phyloP scores from a whole-genome alignment of 805 yeast species.

The Saccharomycopsis olivae region DNA sequence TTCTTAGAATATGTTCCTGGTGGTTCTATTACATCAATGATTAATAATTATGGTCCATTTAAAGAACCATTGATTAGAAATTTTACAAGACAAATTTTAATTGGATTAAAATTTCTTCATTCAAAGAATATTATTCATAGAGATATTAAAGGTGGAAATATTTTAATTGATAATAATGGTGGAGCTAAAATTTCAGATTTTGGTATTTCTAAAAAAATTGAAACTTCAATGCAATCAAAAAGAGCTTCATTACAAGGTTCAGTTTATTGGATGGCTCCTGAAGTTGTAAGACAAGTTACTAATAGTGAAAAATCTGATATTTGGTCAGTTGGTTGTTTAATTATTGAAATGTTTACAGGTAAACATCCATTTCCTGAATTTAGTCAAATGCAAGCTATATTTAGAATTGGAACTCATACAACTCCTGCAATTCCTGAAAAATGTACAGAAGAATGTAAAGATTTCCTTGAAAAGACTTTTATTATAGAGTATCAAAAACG shows the following conservation, averaged over 20 bases:
- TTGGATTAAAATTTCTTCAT: conserved; percentile 47
- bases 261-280: conserved; percentile 99
- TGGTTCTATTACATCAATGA: conserved; percentile 42
- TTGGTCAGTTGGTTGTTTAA: conserved; percentile 93
- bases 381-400: conserved; percentile 94
- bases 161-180: conserved; percentile 47
- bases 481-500: conserved; percentile 65
- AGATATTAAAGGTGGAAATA: conserved; percentile 57
- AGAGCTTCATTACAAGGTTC: conserved; percentile 58
- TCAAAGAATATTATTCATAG: conserved; percentile 49
- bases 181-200: conserved; percentile 56
- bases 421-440: conserved; percentile 69
- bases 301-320: conserved; percentile 91
- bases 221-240: conserved; percentile 27
- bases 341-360: conserved; percentile 93
- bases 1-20: conserved; percentile 36
- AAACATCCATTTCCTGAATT: conserved; percentile 93
- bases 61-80: conserved; percentile 49
- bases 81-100: conserved; percentile 42
- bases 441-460: conserved; percentile 56
- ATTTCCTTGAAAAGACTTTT: conserved; percentile 57
- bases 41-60: conserved; percentile 48
- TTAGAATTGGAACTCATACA: conserved; percentile 79
- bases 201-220: conserved; percentile 41
- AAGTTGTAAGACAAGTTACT: conserved; percentile 87